Evolutionary conservation across 1,284 basidiomycete species (phyloP).

Genomic region (Xerocomus amazonicus): DNA sequence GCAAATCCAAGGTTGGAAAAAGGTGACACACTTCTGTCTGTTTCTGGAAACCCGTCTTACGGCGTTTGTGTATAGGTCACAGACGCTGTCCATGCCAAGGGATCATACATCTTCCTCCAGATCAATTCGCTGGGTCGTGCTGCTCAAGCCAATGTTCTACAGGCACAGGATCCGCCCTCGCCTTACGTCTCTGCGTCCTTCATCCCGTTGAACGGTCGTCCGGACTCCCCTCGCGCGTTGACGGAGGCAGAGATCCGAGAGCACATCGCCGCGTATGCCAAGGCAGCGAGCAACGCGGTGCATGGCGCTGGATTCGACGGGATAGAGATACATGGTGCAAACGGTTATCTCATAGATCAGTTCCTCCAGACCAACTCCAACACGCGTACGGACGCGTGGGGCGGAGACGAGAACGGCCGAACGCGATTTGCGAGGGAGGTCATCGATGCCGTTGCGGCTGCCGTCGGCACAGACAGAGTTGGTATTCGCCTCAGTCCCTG

Average conservation of each 20-base stretch:
- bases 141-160: not conserved
- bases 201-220: slow-evolving; percentile 32
- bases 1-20: slow-evolving; percentile 16
- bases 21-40: not conserved
- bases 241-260: slow-evolving; percentile 32
- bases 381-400: slow-evolving; percentile 54
- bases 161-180: not conserved
- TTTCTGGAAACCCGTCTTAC: not conserved
- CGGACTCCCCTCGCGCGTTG: slow-evolving; percentile 22
- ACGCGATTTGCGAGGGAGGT: slow-evolving; percentile 45
- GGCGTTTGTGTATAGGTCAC: slow-evolving; percentile 19
- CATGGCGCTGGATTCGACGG: slow-evolving; percentile 24
- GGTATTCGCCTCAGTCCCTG: slow-evolving; percentile 57
- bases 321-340: slow-evolving; percentile 21
- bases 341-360: slow-evolving; percentile 16
- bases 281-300: not conserved
- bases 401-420: slow-evolving; percentile 51
- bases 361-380: slow-evolving; percentile 15
- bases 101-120: slow-evolving; percentile 4
- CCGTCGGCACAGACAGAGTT: slow-evolving; percentile 36
- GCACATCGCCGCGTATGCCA: slow-evolving; percentile 16
- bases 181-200: slow-evolving; percentile 28
- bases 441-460: slow-evolving; percentile 41
- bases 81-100: slow-evolving; percentile 40
- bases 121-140: not conserved